Evolutionary conservation across 2,329 filamentous ascomycete species (phyloP).

Genomic region (Talaromyces sp.): DNA sequence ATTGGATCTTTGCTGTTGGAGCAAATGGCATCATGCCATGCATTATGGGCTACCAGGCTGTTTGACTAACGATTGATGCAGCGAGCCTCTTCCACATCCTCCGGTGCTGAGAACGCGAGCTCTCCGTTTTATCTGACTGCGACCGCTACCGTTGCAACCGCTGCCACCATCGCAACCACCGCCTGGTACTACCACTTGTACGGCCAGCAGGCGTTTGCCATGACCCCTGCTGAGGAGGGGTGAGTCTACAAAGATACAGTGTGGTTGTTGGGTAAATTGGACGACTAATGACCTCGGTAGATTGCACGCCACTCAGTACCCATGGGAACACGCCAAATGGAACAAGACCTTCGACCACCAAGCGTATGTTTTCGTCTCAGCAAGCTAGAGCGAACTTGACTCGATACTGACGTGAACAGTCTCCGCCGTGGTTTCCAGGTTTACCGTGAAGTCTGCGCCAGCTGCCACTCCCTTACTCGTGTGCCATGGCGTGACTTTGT

Average conservation of each 20-base stretch:
- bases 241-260: conserved; percentile 55
- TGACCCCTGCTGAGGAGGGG: conserved; percentile 96
- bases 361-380: conserved; percentile 63
- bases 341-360: conserved; percentile 96
- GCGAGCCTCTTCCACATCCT: conserved; percentile 63
- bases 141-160: conserved; percentile 80
- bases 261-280: not conserved
- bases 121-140: conserved; percentile 80
- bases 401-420: conserved; percentile 46
- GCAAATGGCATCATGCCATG: conserved; percentile 28
- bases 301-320: conserved; percentile 86
- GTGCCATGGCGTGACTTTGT: conserved; percentile 91
- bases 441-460: conserved; percentile 96
- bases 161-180: conserved; percentile 79
- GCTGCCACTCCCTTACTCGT: conserved; percentile 93
- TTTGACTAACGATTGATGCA: conserved; percentile 41
- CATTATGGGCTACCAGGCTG: conserved; percentile 29
- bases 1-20: conserved; percentile 29
- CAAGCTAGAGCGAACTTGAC: conserved; percentile 4
- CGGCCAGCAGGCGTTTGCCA: conserved; percentile 79
- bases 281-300: conserved; percentile 47
- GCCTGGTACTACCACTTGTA: conserved; percentile 98
- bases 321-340: conserved; percentile 91
- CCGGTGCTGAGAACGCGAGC: conserved; percentile 61
- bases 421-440: conserved; percentile 99